Percentiles rank a stretch among this genome's conserved stretches.
Evolutionary conservation across 441 rosid genomes (phyloP).

Genomic region (Erodium moschatum): DNA sequence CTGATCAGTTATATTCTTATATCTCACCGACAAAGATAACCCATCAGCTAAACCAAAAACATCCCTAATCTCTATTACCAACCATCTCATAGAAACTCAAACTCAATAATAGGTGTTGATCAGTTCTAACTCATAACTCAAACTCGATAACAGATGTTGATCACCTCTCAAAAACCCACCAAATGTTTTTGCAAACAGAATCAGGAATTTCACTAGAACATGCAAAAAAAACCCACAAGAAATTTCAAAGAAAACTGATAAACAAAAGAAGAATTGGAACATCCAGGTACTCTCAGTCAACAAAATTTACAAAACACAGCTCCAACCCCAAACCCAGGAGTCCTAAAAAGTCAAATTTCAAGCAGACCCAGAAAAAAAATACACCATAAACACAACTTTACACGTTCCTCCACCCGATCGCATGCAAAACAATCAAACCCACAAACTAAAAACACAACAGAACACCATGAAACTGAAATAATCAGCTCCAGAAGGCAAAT

Average conservation of each 20-base stretch:
- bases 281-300: not conserved
- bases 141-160: too few species aligned
- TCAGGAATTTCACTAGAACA: not conserved
- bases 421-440: slow-evolving; percentile 6
- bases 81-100: not conserved
- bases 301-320: not conserved
- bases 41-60: not conserved
- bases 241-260: not conserved
- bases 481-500: not conserved
- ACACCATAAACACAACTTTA: not conserved
- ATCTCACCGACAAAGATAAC: not conserved
- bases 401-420: not conserved
- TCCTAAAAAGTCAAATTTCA: not conserved
- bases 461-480: too few species aligned
- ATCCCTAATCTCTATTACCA: not conserved
- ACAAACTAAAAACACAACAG: not conserved
- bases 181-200: too few species aligned
- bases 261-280: not conserved
- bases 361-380: not conserved
- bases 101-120: too few species aligned
- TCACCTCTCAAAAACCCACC: not conserved
- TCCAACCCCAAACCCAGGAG: not conserved
- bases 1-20: not conserved
- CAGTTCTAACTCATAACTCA: too few species aligned
- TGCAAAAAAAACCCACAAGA: not conserved